Conservation (phyloP, 2,329 filamentous ascomycete species). For the Neurospora sp. region DNA sequence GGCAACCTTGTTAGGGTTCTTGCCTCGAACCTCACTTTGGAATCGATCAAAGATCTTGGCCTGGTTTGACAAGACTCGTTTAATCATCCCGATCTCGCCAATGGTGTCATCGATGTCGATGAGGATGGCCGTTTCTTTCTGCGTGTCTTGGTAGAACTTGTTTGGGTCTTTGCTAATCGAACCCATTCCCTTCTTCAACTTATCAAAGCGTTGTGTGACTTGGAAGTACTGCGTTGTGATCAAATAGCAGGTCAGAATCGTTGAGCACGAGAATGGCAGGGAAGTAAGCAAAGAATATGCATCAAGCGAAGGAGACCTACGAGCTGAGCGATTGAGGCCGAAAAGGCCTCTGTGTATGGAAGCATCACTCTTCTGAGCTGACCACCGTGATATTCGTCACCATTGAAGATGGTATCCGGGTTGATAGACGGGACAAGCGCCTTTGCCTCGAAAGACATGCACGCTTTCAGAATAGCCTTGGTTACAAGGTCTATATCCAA, state of each 20-base stretch:
- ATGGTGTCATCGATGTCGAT: slow-evolving; percentile 5
- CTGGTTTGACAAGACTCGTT: slow-evolving; percentile 2
- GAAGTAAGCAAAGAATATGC: not conserved
- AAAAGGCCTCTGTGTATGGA: slow-evolving; percentile 3
- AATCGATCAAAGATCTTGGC: not conserved
- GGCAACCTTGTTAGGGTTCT: not conserved
- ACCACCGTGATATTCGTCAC: not conserved
- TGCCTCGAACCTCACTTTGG: not conserved
- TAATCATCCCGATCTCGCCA: slow-evolving; percentile 5
- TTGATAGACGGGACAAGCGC: not conserved
- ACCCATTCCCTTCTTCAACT: slow-evolving; percentile 1
- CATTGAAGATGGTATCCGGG: not conserved
- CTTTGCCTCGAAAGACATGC: slow-evolving; percentile 2
- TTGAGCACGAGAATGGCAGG: not conserved
- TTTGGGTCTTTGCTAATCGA: slow-evolving; percentile 5
- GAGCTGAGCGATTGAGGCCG: slow-evolving; percentile 1
- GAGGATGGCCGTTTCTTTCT: slow-evolving; percentile 1
- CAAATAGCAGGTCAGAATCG: not conserved
- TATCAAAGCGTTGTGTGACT: slow-evolving; percentile 2
- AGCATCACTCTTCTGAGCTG: not conserved
- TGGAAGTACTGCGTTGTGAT: slow-evolving; percentile 1
- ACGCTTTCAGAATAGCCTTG: not conserved
- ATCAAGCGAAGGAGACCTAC: not conserved
- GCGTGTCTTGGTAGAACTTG: slow-evolving; percentile 2
- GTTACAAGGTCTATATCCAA: not conserved